Conservation (phyloP, 306 rosid species). For the Quercus wislizeni region DNA sequence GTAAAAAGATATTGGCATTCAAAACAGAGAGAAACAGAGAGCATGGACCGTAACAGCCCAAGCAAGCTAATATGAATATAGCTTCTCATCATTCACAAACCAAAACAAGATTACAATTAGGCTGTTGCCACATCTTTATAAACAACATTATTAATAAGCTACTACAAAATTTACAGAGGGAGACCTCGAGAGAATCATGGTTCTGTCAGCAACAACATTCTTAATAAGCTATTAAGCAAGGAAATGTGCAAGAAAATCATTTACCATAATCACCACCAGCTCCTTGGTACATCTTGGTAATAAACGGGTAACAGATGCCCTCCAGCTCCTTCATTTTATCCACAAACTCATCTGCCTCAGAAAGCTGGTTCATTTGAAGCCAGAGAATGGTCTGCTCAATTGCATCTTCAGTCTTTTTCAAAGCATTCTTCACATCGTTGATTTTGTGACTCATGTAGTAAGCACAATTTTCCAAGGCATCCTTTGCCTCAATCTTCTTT, state of each 20-base stretch:
- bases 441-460: conserved; percentile 6
- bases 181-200: neutral
- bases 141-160: neutral
- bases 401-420: neutral
- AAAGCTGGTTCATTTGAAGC: conserved; percentile 3
- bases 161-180: neutral
- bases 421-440: conserved; percentile 5
- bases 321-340: neutral
- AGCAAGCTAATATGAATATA: too few relatives aligned
- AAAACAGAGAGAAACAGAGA: too few relatives aligned
- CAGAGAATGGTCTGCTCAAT: neutral
- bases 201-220: too few relatives aligned
- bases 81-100: neutral
- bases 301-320: neutral
- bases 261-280: neutral
- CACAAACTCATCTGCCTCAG: conserved; percentile 1
- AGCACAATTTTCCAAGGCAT: neutral
- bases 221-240: too few relatives aligned
- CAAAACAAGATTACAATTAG: neutral
- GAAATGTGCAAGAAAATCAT: neutral
- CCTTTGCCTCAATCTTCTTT: neutral
- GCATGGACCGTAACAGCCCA: too few relatives aligned
- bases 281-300: neutral
- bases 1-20: too few relatives aligned
- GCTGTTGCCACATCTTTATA: too few relatives aligned